A percentile compares a stretch with the other conserved stretches of the same genome.
Conservation (phyloP, 139 green algal species). For the Deuterostichococcus epilithicus region DNA sequence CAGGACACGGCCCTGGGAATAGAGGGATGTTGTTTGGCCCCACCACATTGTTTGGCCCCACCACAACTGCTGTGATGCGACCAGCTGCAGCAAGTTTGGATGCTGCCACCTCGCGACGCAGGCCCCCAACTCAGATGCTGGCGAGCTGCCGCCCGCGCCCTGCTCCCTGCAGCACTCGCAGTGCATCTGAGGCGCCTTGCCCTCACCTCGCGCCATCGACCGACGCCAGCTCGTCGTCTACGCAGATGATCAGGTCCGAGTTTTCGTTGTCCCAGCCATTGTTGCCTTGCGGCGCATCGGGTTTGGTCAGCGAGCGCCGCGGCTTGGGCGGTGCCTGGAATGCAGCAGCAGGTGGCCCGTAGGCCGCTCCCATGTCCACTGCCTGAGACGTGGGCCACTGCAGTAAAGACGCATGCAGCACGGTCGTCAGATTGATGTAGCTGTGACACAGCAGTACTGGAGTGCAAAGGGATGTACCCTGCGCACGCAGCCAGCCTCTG, state of each 20-base stretch:
- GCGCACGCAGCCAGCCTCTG: no score
- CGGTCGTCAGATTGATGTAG: no score
- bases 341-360: no score
- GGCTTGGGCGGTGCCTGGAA: conserved; percentile 17
- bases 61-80: neutral
- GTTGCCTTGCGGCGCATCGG: conserved; percentile 52
- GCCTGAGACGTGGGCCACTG: neutral
- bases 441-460: no score
- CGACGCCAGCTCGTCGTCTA: conserved; percentile 59
- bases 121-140: no score
- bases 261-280: conserved; percentile 82
- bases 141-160: no score
- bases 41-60: neutral
- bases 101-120: neutral
- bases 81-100: neutral
- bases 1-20: conserved; percentile 8
- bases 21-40: neutral
- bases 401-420: neutral
- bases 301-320: conserved; percentile 70
- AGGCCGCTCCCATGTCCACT: neutral
- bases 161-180: no score
- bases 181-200: neutral
- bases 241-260: conserved; percentile 80
- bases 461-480: no score
- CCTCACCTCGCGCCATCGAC: conserved; percentile 18